A percentile compares a stretch with the other conserved stretches of the same genome.
These are phyloP conservation scores for Colletotrichum musicola DNA, from an alignment of 2,329 filamentous ascomycete genomes.

Conservation along the genomic window DNA sequence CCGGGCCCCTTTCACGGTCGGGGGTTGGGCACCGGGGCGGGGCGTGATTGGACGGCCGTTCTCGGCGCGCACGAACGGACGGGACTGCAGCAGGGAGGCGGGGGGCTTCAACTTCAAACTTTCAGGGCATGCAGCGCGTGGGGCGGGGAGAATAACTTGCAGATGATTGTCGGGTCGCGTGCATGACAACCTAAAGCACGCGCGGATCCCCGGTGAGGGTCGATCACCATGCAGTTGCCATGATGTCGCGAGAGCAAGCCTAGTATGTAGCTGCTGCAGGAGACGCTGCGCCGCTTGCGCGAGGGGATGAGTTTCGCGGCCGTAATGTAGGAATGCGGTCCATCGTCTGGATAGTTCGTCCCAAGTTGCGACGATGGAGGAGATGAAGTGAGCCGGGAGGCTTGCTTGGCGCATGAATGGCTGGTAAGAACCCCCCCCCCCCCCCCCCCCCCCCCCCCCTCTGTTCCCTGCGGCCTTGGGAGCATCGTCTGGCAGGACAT, in stretches of 20 bases:
- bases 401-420: too few relatives aligned
- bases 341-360: too few relatives aligned
- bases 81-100: slow-evolving; percentile 17
- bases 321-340: neutral
- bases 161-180: slow-evolving; percentile 19
- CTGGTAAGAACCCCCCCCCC: too few relatives aligned
- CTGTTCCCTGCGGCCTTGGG: too few relatives aligned
- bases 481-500: slow-evolving; percentile 15
- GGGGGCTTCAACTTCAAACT: neutral
- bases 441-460: too few relatives aligned
- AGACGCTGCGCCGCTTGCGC: neutral
- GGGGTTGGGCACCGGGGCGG: neutral
- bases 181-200: slow-evolving; percentile 10
- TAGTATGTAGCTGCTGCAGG: neutral
- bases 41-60: slow-evolving; percentile 8
- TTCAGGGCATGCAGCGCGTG: slow-evolving; percentile 15
- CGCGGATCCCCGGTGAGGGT: slow-evolving; percentile 3
- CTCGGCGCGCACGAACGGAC: slow-evolving; percentile 7
- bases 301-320: too few relatives aligned
- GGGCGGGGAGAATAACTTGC: slow-evolving; percentile 7
- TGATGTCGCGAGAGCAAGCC: slow-evolving; percentile 2
- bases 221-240: neutral
- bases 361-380: neutral
- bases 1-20: slow-evolving; percentile 10
- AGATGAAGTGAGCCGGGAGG: neutral